Evolutionary conservation across 176 grass and related monocot species (phyloP), one percentile per base, ranked within the genome.

Genomic region (Eleusine indica): DNA sequence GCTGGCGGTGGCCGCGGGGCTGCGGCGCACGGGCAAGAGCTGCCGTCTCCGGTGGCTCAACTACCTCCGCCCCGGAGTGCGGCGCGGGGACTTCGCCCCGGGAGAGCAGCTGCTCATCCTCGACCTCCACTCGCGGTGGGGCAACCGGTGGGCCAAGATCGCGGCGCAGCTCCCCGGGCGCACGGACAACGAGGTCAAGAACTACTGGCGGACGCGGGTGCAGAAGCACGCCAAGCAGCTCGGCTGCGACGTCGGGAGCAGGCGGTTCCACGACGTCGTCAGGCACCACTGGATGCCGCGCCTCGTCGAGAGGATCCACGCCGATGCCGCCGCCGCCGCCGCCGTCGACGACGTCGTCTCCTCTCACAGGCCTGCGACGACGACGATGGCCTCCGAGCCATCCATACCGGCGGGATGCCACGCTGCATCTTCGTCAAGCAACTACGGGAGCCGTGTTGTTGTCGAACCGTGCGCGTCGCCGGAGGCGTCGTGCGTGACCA

Each of bases 141-240:
- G 94, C 69, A 97, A 92, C 77, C 92, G 94, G 60, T 97, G 94
- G 94, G 91, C 91, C 44, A 91, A 84, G 89, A 97, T 97, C 66
- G 94, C 94, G 0, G 82, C 89, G 73, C 60, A 91, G 37, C 38
- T 97, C 18, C 94, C 94, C 0, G 94, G 91, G 5, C 82, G 94
- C 79, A 97, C 94, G 1, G 94, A 97, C 70, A 97, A 97, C 78
- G 94, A 97, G 77, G 91, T 97, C 80, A 97, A 97, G 84, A 97
- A 97, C 78, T 97, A 97, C 80, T 97, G 94, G 94, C 79, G 94
- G 66, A 97, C 94, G 6, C 29, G 94, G 58, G 94, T 97, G 84
- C 91, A 97, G 73, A 97, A 94, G 71, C 94, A 97, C 40, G 94
- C 94, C 41, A 91, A 86, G 85, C 94, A 97, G 62, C 91, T 97